Evolutionary conservation across 139 green algal species (phyloP), one percentile per base, ranked within the genome.

Genomic region (Helicosporidium sp.): DNA sequence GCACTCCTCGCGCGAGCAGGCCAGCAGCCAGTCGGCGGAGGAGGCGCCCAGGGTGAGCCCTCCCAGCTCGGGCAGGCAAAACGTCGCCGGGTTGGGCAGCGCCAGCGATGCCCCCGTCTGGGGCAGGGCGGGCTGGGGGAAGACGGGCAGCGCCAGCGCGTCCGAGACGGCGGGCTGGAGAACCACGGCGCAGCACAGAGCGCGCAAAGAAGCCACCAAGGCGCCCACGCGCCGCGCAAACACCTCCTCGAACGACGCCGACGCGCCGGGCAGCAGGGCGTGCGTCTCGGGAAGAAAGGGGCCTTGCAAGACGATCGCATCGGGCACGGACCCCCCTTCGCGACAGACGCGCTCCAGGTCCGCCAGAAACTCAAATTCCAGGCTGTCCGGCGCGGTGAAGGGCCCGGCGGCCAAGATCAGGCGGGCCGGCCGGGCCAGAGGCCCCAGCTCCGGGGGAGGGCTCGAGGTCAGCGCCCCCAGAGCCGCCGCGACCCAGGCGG

Each of bases 221-320:
- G 31, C 31, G 10, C 13, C 31, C 10, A 37, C 31, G 1, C 10
- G 10, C 13, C 10, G 10, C 31, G 13, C 10, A 13, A 37, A 37
- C 31, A 91, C 72, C 4, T 36, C 63, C 62, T 97, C 85, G 36
- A 97, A 74, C 62, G 94, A 96, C 3, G 87, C 87, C 2, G 87
- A 81, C 46, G 80, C 33, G 31, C 93, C 62, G 54, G 95, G 41
- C 58, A 95, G 63, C 39, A 84, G 37, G 40, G 31, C 31, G 10
- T 10, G 31, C 10, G 10, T 10, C 31, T 18, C 10, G 31, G 10
- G 31, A n/a, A n/a, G n/a, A n/a, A n/a, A n/a, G n/a, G n/a, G n/a
- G n/a, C n/a, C n/a, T n/a, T n/a, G n/a, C n/a, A n/a, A n/a, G n/a
- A n/a, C n/a, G n/a, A n/a, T n/a, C n/a, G n/a, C n/a, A n/a, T 91